These are phyloP conservation scores for Claviceps monticola DNA, from an alignment of 2,329 filamentous ascomycete genomes.

Conservation along the genomic window DNA sequence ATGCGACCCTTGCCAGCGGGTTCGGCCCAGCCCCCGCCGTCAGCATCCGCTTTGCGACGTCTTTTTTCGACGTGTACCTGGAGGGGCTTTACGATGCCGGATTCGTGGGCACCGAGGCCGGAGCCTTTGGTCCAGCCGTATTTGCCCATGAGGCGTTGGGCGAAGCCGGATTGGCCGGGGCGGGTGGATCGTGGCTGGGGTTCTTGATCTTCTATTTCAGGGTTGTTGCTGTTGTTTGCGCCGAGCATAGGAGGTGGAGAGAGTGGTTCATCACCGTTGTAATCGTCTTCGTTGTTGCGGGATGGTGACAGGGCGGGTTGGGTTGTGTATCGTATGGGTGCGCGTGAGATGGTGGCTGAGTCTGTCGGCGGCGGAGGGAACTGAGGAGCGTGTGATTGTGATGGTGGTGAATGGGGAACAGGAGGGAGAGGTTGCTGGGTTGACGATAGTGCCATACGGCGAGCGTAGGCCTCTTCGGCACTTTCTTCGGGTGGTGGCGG, in stretches of 20 bases:
- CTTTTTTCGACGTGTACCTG: slow-evolving; percentile 76
- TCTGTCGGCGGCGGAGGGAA: slow-evolving; percentile 27
- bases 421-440: slow-evolving; percentile 20
- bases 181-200: slow-evolving; percentile 41
- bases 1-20: slow-evolving; percentile 64
- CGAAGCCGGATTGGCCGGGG: slow-evolving; percentile 74
- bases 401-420: slow-evolving; percentile 15
- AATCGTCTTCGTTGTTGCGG: slow-evolving; percentile 19
- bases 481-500: slow-evolving; percentile 44
- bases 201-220: slow-evolving; percentile 21
- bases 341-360: slow-evolving; percentile 56
- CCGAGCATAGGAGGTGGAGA: slow-evolving; percentile 34
- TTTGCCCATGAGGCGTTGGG: slow-evolving; percentile 77
- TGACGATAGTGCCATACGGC: slow-evolving; percentile 44
- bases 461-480: slow-evolving; percentile 56
- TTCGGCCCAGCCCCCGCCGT: slow-evolving; percentile 64
- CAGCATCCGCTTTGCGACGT: slow-evolving; percentile 63
- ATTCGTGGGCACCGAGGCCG: slow-evolving; percentile 69
- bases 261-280: slow-evolving; percentile 25
- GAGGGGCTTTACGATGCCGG: slow-evolving; percentile 75
- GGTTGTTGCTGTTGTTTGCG: slow-evolving; percentile 13
- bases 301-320: slow-evolving; percentile 11
- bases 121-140: slow-evolving; percentile 86
- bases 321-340: slow-evolving; percentile 59
- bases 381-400: slow-evolving; percentile 18